Evolutionary conservation across 495 filamentous ascomycete species (phyloP).

Genomic region (Astrothelium subdiscretum): DNA sequence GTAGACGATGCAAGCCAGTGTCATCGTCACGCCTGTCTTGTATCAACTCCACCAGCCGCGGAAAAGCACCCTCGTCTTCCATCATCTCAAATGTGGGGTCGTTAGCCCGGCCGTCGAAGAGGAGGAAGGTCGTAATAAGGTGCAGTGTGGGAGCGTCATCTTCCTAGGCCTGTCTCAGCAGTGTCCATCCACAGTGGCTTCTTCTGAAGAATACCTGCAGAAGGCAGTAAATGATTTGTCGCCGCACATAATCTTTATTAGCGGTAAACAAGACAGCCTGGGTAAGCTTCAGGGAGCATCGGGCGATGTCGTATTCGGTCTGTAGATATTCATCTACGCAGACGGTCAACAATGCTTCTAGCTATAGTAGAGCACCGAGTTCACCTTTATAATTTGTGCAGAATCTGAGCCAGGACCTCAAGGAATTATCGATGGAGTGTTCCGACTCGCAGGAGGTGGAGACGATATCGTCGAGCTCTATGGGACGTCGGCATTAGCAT

Average conservation of each 20-base stretch:
- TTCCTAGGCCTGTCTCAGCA: slow-evolving; percentile 37
- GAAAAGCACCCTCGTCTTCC: slow-evolving; percentile 75
- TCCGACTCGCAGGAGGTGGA: slow-evolving; percentile 59
- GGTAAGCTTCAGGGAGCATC: slow-evolving; percentile 71
- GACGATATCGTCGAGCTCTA: slow-evolving; percentile 76
- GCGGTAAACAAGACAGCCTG: slow-evolving; percentile 59
- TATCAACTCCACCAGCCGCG: slow-evolving; percentile 72
- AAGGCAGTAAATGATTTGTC: slow-evolving; percentile 83
- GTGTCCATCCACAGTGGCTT: background rate
- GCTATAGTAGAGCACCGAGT: background rate
- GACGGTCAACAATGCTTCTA: slow-evolving; percentile 5
- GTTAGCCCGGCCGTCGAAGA: slow-evolving; percentile 75
- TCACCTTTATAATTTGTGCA: slow-evolving; percentile 63
- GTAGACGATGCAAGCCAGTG: slow-evolving; percentile 59
- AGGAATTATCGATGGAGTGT: slow-evolving; percentile 71
- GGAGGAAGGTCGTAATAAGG: slow-evolving; percentile 72
- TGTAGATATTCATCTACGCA: slow-evolving; percentile 60
- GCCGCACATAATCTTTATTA: slow-evolving; percentile 78
- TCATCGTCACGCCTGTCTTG: slow-evolving; percentile 50
- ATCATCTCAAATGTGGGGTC: slow-evolving; percentile 73
- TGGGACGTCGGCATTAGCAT: slow-evolving; percentile 9
- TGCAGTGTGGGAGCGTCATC: slow-evolving; percentile 71
- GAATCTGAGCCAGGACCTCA: slow-evolving; percentile 74
- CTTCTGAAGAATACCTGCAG: slow-evolving; percentile 52
- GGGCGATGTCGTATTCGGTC: slow-evolving; percentile 75